phyloP scores from a whole-genome alignment of 1,139 yeast genomes.

The Candida tunisiensis region DNA sequence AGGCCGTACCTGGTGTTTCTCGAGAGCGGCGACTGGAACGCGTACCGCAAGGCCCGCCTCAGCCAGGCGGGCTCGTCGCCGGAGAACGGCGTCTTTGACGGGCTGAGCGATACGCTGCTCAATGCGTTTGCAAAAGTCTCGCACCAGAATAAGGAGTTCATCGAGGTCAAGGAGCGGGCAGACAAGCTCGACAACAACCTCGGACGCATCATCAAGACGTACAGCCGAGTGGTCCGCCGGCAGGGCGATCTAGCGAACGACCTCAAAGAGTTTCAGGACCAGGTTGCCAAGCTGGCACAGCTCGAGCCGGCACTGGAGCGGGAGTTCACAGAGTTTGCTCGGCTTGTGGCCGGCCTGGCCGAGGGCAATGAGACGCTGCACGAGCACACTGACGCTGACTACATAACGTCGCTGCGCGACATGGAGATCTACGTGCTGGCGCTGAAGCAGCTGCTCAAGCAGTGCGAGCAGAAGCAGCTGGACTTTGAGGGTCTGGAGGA shows the following conservation, averaged over 20 bases:
- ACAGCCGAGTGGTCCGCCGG: slow-evolving; percentile 53
- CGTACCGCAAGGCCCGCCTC: slow-evolving; percentile 44
- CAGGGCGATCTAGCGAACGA: slow-evolving; percentile 61
- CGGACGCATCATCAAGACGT: slow-evolving; percentile 60
- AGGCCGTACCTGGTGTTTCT: slow-evolving; percentile 60
- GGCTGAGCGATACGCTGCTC: slow-evolving; percentile 73
- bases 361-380: slow-evolving; percentile 30
- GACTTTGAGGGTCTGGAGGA: slow-evolving; percentile 80
- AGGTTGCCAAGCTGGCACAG: slow-evolving; percentile 49
- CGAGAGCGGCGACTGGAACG: slow-evolving; percentile 71
- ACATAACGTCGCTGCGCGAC: slow-evolving; percentile 69
- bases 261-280: slow-evolving; percentile 53
- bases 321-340: slow-evolving; percentile 36
- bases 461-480: slow-evolving; percentile 80
- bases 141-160: slow-evolving; percentile 60
- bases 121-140: slow-evolving; percentile 78
- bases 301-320: slow-evolving; percentile 30
- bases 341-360: slow-evolving; percentile 33
- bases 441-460: slow-evolving; percentile 56
- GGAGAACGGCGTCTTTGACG: slow-evolving; percentile 30
- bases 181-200: slow-evolving; percentile 77
- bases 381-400: slow-evolving; percentile 62
- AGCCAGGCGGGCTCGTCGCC: slow-evolving; percentile 10
- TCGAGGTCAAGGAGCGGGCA: slow-evolving; percentile 68
- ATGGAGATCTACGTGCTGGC: slow-evolving; percentile 73